phyloP scores from a whole-genome alignment of 768 basidiomycete species.

The Cystobasidium tubakii region DNA sequence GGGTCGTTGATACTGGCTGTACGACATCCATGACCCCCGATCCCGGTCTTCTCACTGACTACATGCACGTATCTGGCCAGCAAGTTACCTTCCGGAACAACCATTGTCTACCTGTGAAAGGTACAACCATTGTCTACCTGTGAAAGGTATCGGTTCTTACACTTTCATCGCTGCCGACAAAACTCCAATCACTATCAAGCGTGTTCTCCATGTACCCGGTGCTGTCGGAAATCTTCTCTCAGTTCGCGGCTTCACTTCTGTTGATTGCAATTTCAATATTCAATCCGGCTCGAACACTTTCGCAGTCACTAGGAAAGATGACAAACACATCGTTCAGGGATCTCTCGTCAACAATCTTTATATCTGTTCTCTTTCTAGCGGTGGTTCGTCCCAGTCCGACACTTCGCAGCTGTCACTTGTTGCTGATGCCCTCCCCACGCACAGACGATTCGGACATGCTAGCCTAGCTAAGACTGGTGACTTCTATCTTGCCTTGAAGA shows the following conservation, averaged over 20 bases:
- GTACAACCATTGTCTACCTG: too few relatives aligned
- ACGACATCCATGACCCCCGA: constrained; percentile 24
- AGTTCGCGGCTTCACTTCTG: too few relatives aligned
- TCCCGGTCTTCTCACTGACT: neutral
- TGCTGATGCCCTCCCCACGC: constrained; percentile 14
- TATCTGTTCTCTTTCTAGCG: neutral
- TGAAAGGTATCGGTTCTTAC: neutral
- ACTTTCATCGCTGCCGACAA: neutral
- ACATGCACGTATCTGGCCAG: neutral
- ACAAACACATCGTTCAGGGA: neutral
- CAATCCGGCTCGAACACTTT: neutral
- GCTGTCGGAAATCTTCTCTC: too few relatives aligned
- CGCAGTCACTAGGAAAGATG: neutral
- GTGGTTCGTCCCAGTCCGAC: constrained; percentile 16
- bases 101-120: neutral
- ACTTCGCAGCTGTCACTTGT: constrained; percentile 5
- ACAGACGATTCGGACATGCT: constrained; percentile 35
- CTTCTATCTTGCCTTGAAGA: constrained; percentile 6
- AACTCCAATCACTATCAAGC: neutral
- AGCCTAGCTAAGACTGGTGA: constrained; percentile 14
- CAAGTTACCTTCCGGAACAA: constrained; percentile 23
- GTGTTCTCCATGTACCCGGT: too few relatives aligned
- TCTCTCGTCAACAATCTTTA: constrained; percentile 6
- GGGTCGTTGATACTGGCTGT: constrained; percentile 21
- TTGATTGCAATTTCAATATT: too few relatives aligned